Evolutionary conservation across 495 filamentous ascomycete species (phyloP).

Genomic region (Aspergillus affinis): DNA sequence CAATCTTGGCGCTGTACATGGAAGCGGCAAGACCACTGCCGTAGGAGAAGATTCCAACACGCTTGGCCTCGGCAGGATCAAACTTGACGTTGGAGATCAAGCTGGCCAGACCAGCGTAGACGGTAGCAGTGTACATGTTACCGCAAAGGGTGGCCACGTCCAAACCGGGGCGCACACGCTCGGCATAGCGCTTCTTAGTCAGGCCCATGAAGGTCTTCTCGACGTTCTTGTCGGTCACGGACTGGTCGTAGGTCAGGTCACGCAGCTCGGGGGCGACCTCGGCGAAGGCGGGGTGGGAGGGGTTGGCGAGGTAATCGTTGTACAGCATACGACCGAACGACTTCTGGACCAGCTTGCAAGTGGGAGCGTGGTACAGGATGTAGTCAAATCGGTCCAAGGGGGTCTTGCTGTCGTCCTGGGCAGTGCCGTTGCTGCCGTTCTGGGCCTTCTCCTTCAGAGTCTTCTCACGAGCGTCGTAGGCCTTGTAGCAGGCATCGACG

Average conservation of each 20-base stretch:
- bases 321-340: constrained; percentile 93
- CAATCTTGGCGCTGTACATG: constrained; percentile 84
- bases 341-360: constrained; percentile 96
- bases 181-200: constrained; percentile 91
- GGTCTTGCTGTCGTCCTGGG: constrained; percentile 56
- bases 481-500: constrained; percentile 93
- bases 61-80: constrained; percentile 75
- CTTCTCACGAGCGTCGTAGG: constrained; percentile 83
- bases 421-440: constrained; percentile 62
- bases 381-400: constrained; percentile 93
- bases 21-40: constrained; percentile 88
- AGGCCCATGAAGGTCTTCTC: constrained; percentile 97
- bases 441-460: constrained; percentile 57
- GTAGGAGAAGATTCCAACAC: constrained; percentile 91
- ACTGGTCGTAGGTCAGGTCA: constrained; percentile 80
- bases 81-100: constrained; percentile 71
- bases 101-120: constrained; percentile 82
- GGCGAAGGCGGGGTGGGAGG: constrained; percentile 73
- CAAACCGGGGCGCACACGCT: constrained; percentile 81
- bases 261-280: constrained; percentile 84
- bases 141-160: constrained; percentile 91
- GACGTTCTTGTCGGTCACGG: constrained; percentile 85
- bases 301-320: constrained; percentile 88
- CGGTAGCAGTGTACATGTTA: constrained; percentile 98
- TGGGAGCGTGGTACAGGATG: constrained; percentile 92